phyloP scores from a whole-genome alignment of 2,329 filamentous ascomycete genomes.

The Pochonia chlamydosporia region DNA sequence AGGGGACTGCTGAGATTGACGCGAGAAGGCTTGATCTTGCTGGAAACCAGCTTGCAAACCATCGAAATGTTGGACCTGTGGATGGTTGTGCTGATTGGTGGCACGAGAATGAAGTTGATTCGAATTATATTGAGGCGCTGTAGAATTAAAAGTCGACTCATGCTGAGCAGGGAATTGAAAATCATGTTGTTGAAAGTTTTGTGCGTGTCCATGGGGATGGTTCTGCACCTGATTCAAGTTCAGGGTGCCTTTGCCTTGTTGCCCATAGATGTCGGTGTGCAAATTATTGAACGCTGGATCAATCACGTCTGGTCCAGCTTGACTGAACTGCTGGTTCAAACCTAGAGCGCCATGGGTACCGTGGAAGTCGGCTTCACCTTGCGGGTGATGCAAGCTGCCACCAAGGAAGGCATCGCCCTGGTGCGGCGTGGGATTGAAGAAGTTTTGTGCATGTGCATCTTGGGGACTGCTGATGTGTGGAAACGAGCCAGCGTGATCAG shows the following conservation, averaged over 20 bases:
- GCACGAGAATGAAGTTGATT: slow-evolving; percentile 27
- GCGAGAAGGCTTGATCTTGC: slow-evolving; percentile 19
- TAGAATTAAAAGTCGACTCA: slow-evolving; percentile 25
- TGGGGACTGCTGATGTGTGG: slow-evolving; percentile 23
- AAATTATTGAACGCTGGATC: slow-evolving; percentile 31
- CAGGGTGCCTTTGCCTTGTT: slow-evolving; percentile 24
- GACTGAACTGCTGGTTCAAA: slow-evolving; percentile 28
- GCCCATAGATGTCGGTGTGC: slow-evolving; percentile 30
- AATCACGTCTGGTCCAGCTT: slow-evolving; percentile 28
- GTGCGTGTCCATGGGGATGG: slow-evolving; percentile 24
- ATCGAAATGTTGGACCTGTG: slow-evolving; percentile 27
- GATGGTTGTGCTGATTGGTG: slow-evolving; percentile 25
- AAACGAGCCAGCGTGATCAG: slow-evolving; percentile 25
- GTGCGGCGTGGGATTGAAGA: slow-evolving; percentile 26
- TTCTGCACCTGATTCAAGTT: slow-evolving; percentile 23
- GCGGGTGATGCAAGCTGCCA: slow-evolving; percentile 22
- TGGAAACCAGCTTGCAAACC: slow-evolving; percentile 18
- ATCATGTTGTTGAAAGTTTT: slow-evolving; percentile 25
- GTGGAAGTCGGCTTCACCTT: slow-evolving; percentile 24
- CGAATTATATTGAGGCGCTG: slow-evolving; percentile 26
- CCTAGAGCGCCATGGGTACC: slow-evolving; percentile 23
- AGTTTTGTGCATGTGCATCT: slow-evolving; percentile 25
- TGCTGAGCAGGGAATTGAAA: slow-evolving; percentile 28
- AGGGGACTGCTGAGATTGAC: slow-evolving; percentile 23
- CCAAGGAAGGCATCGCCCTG: slow-evolving; percentile 27